Conservation (phyloP, 495 filamentous ascomycete genomes). For the Melanomma pulvis-pyrius region DNA sequence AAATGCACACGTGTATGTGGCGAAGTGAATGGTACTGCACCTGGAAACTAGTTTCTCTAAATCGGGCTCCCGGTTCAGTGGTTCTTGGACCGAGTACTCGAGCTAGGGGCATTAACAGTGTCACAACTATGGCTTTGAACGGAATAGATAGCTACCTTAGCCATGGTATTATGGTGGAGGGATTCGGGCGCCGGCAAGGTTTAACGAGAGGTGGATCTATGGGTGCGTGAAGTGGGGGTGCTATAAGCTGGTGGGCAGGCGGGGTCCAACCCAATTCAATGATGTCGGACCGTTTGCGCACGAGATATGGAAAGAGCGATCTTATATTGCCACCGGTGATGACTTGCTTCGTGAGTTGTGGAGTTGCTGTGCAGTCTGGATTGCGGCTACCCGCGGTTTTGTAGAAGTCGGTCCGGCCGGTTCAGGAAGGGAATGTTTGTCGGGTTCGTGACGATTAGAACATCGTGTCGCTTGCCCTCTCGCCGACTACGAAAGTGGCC, state of each 20-base stretch:
- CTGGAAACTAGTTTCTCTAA: conserved; percentile 46
- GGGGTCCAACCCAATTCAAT: neutral
- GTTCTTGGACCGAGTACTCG: conserved; percentile 48
- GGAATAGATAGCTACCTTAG: neutral
- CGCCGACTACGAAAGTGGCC: neutral
- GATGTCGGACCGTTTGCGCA: neutral
- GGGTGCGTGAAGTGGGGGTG: neutral
- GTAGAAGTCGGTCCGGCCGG: neutral
- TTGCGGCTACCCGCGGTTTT: neutral
- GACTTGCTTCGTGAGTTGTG: neutral
- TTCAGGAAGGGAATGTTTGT: neutral
- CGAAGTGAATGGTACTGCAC: conserved; percentile 29
- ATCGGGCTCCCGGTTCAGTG: conserved; percentile 53
- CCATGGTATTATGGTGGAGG: neutral
- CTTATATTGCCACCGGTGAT: neutral
- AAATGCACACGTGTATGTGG: neutral
- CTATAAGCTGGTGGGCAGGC: neutral
- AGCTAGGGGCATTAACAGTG: conserved; percentile 25
- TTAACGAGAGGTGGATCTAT: neutral
- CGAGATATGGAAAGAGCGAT: neutral
- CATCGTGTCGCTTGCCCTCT: neutral
- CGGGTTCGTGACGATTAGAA: neutral
- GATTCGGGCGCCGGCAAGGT: neutral
- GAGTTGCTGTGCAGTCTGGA: neutral
- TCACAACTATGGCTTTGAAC: neutral